Base-by-base conservation (phyloP, 768 basidiomycete species). In the Peribolospora baueri region DNA sequence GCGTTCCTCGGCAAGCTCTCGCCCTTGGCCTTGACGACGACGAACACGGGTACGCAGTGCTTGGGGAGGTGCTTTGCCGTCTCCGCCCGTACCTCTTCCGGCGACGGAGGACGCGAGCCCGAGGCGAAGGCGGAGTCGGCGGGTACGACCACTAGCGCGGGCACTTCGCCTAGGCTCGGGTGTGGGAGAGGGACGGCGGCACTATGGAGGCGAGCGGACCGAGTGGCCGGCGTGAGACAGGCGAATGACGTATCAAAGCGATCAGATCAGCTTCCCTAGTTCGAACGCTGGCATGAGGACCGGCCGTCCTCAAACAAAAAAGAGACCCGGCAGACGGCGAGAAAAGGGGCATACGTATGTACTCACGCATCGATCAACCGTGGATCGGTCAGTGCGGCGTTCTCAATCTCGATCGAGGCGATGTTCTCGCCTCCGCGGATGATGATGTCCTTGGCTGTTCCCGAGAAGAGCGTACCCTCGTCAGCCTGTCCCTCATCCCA, bases 361-460 rank as follows among this genome's bases (percentile, higher is more conserved):
- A 25, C 25, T 25, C 25, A 25, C 25, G 25, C 25, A 25, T 25
- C 25, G 25, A 25, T 56, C 42, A 64, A 53, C 0, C 50, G 52
- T 5, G 47, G 41, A 43, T 62, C 58, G 7, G 14, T 25, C 49
- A 52, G 59, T 9, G 62, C 41, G 3, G 63, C 63, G 54, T 61
- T 56, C 53, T 64, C 63, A 52, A 64, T 58, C 9, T 37, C 37
- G 42, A 55, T 55, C 7, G 60, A 59, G 4, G 61, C 52, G 51
- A 64, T 62, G 60, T 64, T 64, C 50, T 64, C 63, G 7, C 63
- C 63, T 2, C 59, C 59, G 47, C 63, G 60, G 49, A 62, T 61
- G 51, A 64, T 64, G 52, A 57, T 57, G 25, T 57, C 55, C 8
- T 55, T 45, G 25, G 25, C 6, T 0, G 13, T 45, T 45, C 3